phyloP scores from a whole-genome alignment of 2,329 filamentous ascomycete species.

The Cladosporium sp. region DNA sequence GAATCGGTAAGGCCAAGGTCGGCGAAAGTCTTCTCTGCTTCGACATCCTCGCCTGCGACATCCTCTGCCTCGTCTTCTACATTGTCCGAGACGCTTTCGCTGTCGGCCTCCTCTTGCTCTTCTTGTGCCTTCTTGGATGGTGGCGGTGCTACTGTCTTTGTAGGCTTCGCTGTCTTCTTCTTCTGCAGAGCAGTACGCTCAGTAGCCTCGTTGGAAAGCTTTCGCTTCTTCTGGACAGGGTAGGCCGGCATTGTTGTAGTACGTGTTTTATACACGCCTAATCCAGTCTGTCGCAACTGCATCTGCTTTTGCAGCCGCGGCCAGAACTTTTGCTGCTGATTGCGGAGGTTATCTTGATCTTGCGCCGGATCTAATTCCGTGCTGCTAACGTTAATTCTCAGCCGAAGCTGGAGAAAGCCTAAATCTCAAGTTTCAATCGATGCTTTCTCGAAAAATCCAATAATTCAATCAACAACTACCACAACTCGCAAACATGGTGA shows the following conservation, averaged over 20 bases:
- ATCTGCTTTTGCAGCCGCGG: neutral
- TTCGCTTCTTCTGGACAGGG: conserved; percentile 40
- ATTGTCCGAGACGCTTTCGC: conserved; percentile 24
- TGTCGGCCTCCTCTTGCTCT: neutral
- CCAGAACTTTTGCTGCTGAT: neutral
- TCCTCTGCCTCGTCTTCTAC: conserved; percentile 17
- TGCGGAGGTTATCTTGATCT: conserved; percentile 8
- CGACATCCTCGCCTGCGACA: conserved; percentile 21
- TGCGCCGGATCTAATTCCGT: conserved; percentile 9
- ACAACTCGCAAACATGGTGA: conserved; percentile 55
- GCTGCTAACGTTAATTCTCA: neutral
- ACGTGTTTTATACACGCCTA: neutral
- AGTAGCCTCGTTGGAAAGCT: conserved; percentile 26
- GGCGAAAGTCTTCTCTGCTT: conserved; percentile 56
- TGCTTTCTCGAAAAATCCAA: neutral
- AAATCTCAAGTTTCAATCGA: conserved; percentile 1
- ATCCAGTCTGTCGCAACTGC: neutral
- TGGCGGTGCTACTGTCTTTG: neutral
- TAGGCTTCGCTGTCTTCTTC: conserved; percentile 9
- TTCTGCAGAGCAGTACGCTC: neutral
- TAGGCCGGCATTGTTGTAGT: conserved; percentile 33
- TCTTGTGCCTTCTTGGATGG: neutral
- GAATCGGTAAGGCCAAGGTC: conserved; percentile 78
- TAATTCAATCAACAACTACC: neutral
- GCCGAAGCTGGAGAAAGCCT: conserved; percentile 2